Conservation (phyloP, 2,329 filamentous ascomycete genomes). For the Capronia epimyces region DNA sequence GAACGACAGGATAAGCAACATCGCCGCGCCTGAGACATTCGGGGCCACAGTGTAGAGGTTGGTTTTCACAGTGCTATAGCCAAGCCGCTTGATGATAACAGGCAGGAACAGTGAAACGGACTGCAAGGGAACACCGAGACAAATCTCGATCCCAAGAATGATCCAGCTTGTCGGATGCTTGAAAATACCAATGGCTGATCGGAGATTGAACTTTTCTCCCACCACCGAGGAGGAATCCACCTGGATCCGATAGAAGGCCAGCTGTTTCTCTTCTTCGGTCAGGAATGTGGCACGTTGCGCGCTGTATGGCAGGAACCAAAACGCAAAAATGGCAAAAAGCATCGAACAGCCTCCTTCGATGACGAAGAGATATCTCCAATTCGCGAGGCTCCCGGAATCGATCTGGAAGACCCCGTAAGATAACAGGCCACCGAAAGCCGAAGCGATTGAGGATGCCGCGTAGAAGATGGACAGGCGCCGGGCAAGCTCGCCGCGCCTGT, state of each 20-base stretch:
- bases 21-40: slow-evolving; percentile 65
- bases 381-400: slow-evolving; percentile 42
- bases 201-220: slow-evolving; percentile 51
- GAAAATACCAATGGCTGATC: slow-evolving; percentile 50
- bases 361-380: slow-evolving; percentile 52
- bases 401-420: slow-evolving; percentile 59
- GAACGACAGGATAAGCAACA: slow-evolving; percentile 10
- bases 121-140: slow-evolving; percentile 55
- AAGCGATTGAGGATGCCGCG: slow-evolving; percentile 67
- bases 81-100: slow-evolving; percentile 51
- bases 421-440: slow-evolving; percentile 57
- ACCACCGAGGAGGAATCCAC: slow-evolving; percentile 65
- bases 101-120: slow-evolving; percentile 54
- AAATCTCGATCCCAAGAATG: slow-evolving; percentile 54
- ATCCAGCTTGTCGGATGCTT: slow-evolving; percentile 51
- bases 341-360: slow-evolving; percentile 52
- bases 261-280: slow-evolving; percentile 57
- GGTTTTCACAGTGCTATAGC: slow-evolving; percentile 55
- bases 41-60: slow-evolving; percentile 79
- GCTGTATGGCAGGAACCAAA: slow-evolving; percentile 61
- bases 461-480: slow-evolving; percentile 68
- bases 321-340: slow-evolving; percentile 58
- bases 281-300: slow-evolving; percentile 62
- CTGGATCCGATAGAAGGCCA: slow-evolving; percentile 69
- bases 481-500: slow-evolving; percentile 65